Base-by-base conservation (phyloP, 2,329 filamentous ascomycete genomes). In the Drechslerella dactyloides region DNA sequence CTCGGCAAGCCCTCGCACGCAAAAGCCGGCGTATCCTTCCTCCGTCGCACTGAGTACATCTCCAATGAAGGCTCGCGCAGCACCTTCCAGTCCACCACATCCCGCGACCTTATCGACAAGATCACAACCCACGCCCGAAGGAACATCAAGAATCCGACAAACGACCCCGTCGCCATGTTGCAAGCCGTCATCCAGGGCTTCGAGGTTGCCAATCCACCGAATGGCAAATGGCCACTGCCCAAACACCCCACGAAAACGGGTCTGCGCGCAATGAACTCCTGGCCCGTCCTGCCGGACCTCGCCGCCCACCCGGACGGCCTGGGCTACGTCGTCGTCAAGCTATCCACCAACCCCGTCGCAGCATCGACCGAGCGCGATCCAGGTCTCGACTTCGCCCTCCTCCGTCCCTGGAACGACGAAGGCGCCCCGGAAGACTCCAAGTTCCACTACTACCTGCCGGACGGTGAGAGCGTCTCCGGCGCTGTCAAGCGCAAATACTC, bases 1-100 rank as follows among this genome's bases (percentile, higher is more conserved):
- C 85, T 99, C 21, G 92, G 91, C 76, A 96, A 96, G 80, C 88
- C 89, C 50, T 86, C 86, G 73, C 89, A 91, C 74, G 84, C 89
- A 17, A 88, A 89, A 74, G 50, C 73, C 21, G 75, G 74, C 13
- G 91, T 96, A 60, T 96, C 91, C 74, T 99, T 99, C 85, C 85
- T 99, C 75, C 91, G 94, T 66, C 87, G 93, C 77, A 97, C 94
- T 63, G 94, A 99, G 80, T 97, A 97, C 81, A 97, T 96, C 77
- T 90, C 90, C 10, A 72, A 72, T 17, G 81, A 82, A 21, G 82
- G 81, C 30, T 78, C 82, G 4, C 86, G 86, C 77, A 78, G 77
- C 17, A 80, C 80, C 33, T 81, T 81, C 65, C 83, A 85, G 56
- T 83, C 83, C 0, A 84, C 83, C 27, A 84, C 84, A 24, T 83